phyloP scores from a whole-genome alignment of 2,329 filamentous ascomycete species.

The Aspergillus novoparasiticus region DNA sequence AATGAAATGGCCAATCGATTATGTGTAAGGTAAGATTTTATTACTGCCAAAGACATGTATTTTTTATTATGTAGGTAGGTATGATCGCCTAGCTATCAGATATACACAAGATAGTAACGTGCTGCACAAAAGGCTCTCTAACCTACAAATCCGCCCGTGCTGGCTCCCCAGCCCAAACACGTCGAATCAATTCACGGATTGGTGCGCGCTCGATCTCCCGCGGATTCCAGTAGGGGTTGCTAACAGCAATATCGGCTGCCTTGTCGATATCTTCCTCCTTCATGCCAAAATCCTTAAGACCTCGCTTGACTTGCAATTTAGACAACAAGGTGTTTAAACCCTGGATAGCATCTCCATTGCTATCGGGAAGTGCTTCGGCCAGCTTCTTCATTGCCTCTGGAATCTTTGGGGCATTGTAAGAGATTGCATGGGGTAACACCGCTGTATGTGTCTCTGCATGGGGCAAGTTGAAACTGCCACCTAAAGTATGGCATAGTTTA shows the following conservation, averaged over 20 bases:
- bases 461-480: slow-evolving; percentile 64
- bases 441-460: slow-evolving; percentile 68
- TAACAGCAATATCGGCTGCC: slow-evolving; percentile 60
- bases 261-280: slow-evolving; percentile 63
- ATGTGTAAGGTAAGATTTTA: background rate
- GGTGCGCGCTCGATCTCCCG: slow-evolving; percentile 54
- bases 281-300: slow-evolving; percentile 59
- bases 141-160: slow-evolving; percentile 55
- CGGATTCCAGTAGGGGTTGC: slow-evolving; percentile 64
- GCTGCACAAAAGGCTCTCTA: background rate
- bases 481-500: slow-evolving; percentile 68
- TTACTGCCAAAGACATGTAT: no score
- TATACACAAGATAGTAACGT: background rate
- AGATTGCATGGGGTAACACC: slow-evolving; percentile 63
- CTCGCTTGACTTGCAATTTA: slow-evolving; percentile 57
- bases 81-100: background rate
- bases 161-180: slow-evolving; percentile 64
- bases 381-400: slow-evolving; percentile 56
- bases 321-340: slow-evolving; percentile 59
- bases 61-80: background rate
- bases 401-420: slow-evolving; percentile 62
- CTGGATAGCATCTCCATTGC: slow-evolving; percentile 59
- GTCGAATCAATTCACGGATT: slow-evolving; percentile 59
- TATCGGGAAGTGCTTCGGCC: slow-evolving; percentile 57
- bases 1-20: background rate